Evolutionary conservation across 2,329 filamentous ascomycete genomes (phyloP).

Genomic region (Trichoderma aggressivum): DNA sequence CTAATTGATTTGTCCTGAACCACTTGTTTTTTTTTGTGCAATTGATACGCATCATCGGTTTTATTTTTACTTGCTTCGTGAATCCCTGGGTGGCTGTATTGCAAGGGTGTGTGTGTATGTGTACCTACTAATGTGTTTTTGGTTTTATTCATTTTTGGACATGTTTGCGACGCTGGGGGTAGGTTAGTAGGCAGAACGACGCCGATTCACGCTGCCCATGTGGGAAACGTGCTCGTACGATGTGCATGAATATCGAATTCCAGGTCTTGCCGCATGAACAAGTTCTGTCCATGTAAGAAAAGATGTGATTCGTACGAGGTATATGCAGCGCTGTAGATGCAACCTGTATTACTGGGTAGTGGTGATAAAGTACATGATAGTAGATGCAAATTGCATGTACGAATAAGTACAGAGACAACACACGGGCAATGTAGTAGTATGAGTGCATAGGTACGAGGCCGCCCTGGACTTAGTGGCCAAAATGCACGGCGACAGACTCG

Average conservation of each 20-base stretch:
- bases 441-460: neutral
- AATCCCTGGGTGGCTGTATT: neutral
- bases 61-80: neutral
- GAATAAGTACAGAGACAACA: neutral
- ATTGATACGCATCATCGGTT: neutral
- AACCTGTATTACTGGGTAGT: neutral
- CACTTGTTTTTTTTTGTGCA: neutral
- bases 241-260: neutral
- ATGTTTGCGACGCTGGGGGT: neutral
- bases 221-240: neutral
- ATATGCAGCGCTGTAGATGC: neutral
- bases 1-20: neutral
- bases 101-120: neutral
- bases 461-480: neutral
- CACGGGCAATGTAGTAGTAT: neutral
- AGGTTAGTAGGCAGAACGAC: neutral
- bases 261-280: neutral
- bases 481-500: neutral
- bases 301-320: too few relatives aligned
- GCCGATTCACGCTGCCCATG: neutral
- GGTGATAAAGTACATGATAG: neutral
- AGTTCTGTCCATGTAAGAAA: neutral
- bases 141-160: neutral
- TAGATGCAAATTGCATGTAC: neutral
- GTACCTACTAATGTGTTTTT: neutral